A percentile compares a stretch with the other conserved stretches of the same genome.
Evolutionary conservation across 73 alveolate species (phyloP).

Genomic region (Paramecium bursaria): DNA sequence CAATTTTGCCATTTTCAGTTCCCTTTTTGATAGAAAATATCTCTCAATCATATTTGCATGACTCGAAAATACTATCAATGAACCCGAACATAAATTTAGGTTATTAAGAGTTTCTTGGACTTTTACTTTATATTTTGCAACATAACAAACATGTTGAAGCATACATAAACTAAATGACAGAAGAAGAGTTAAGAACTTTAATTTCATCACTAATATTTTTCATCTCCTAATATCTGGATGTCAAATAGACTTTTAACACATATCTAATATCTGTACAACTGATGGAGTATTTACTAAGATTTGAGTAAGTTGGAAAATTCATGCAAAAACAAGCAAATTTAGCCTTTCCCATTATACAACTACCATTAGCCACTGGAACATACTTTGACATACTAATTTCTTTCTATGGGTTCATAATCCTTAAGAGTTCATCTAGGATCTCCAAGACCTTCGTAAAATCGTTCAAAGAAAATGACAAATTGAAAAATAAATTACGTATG

Average conservation of each 20-base stretch:
- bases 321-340: not conserved
- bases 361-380: slow-evolving; percentile 23
- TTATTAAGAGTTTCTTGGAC: slow-evolving; percentile 1
- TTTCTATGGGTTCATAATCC: not conserved
- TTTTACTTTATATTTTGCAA: not conserved
- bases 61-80: slow-evolving; percentile 3
- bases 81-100: slow-evolving; percentile 29
- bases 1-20: slow-evolving; percentile 18
- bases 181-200: not conserved
- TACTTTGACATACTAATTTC: slow-evolving; percentile 5
- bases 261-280: slow-evolving; percentile 16
- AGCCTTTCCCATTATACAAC: not conserved
- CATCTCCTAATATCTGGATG: slow-evolving; percentile 1
- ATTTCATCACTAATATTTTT: not conserved
- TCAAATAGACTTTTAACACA: slow-evolving; percentile 5
- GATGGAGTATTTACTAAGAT: not conserved
- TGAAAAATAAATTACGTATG: no score
- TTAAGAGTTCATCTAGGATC: not conserved
- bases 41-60: not conserved
- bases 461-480: not conserved
- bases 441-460: not conserved
- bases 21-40: slow-evolving; percentile 31
- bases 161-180: not conserved
- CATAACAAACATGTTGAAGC: not conserved
- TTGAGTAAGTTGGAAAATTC: slow-evolving; percentile 17